phyloP scores from a whole-genome alignment of 176 grass and related monocot species.

The Luzula sylvatica region DNA sequence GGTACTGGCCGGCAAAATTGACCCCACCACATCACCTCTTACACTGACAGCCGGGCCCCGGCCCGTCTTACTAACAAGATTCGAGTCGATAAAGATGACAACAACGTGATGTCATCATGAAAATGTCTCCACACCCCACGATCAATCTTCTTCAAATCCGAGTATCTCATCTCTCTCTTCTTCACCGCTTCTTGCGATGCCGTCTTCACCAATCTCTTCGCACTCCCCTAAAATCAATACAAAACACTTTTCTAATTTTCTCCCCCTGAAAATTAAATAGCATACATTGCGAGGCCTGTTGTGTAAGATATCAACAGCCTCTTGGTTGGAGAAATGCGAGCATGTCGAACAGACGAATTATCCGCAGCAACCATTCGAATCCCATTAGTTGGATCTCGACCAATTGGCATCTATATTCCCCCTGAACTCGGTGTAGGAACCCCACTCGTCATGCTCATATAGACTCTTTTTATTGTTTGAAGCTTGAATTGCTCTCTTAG shows the following conservation, averaged over 20 bases:
- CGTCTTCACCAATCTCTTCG: slow-evolving; percentile 60
- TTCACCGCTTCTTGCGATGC: slow-evolving; percentile 68
- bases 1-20: slow-evolving; percentile 40
- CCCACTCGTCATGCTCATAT: slow-evolving; percentile 85
- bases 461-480: slow-evolving; percentile 73
- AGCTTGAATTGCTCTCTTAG: slow-evolving; percentile 85
- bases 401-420: slow-evolving; percentile 63
- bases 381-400: slow-evolving; percentile 84
- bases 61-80: slow-evolving; percentile 33
- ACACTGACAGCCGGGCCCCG: slow-evolving; percentile 41
- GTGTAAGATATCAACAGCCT: slow-evolving; percentile 72
- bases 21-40: slow-evolving; percentile 49
- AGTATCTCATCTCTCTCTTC: slow-evolving; percentile 97
- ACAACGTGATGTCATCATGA: slow-evolving; percentile 84
- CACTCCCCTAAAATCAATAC: slow-evolving; percentile 53
- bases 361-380: slow-evolving; percentile 72
- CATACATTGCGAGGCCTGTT: slow-evolving; percentile 56
- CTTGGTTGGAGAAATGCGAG: slow-evolving; percentile 75
- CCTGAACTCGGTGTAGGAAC: slow-evolving; percentile 47
- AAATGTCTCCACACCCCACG: slow-evolving; percentile 91
- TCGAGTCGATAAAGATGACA: slow-evolving; percentile 72
- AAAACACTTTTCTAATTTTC: too few relatives aligned
- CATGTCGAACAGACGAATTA: slow-evolving; percentile 61
- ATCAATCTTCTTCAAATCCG: slow-evolving; percentile 89
- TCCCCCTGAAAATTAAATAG: too few relatives aligned